These are phyloP conservation scores for Dothistroma septosporum DNA, from an alignment of 2,329 filamentous ascomycete species.

Conservation along the genomic window DNA sequence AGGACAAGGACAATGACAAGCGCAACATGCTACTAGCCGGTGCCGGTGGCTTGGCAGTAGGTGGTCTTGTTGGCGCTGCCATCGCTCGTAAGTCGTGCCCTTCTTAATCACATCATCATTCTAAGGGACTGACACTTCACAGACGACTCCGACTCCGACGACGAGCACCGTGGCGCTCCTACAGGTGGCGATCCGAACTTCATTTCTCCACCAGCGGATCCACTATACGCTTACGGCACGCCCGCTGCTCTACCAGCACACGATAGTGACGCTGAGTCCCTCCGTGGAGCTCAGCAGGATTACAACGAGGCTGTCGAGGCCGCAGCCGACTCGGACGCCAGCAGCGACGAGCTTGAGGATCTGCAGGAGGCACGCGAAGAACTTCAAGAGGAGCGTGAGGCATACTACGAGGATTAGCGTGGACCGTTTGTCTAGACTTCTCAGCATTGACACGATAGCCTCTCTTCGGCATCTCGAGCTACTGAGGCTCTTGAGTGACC, in stretches of 20 bases:
- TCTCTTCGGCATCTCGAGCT: neutral
- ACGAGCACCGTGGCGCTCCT: conserved; percentile 15
- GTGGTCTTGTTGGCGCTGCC: conserved; percentile 55
- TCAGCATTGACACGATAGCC: neutral
- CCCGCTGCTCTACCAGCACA: conserved; percentile 7
- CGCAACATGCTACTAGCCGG: conserved; percentile 53
- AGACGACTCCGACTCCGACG: conserved; percentile 18
- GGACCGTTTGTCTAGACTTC: neutral
- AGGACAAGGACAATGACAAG: conserved; percentile 35
- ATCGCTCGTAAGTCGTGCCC: conserved; percentile 36
- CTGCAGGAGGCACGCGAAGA: conserved; percentile 21
- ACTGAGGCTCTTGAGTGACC: neutral
- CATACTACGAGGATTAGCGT: conserved; percentile 20
- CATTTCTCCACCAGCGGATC: conserved; percentile 2
- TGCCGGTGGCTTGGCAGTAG: conserved; percentile 55
- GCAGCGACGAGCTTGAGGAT: conserved; percentile 20
- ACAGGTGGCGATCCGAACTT: conserved; percentile 1
- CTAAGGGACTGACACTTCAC: neutral
- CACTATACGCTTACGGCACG: conserved; percentile 5
- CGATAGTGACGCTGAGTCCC: conserved; percentile 19
- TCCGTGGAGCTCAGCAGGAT: conserved; percentile 19
- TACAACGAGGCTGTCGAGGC: conserved; percentile 22
- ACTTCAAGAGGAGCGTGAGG: conserved; percentile 19
- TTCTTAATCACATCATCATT: neutral
- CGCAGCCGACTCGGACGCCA: conserved; percentile 21